phyloP scores from a whole-genome alignment of 2,329 filamentous ascomycete species.

The Diaporthe sp. region DNA sequence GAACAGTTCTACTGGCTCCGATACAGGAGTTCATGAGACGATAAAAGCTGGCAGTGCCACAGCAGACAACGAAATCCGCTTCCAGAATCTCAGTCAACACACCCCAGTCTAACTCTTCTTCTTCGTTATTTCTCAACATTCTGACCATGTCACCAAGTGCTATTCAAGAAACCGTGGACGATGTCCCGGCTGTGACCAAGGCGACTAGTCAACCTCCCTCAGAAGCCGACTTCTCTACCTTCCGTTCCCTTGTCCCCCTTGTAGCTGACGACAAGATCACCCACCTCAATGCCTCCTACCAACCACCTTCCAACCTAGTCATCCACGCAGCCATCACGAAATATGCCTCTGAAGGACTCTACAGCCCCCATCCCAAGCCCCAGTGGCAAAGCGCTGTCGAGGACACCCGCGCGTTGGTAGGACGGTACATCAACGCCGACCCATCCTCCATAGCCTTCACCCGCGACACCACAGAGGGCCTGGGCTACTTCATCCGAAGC shows the following conservation, averaged over 20 bases:
- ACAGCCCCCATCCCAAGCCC: slow-evolving; percentile 45
- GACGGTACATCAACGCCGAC: slow-evolving; percentile 49
- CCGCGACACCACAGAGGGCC: slow-evolving; percentile 52
- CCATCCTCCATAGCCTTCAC: slow-evolving; percentile 48
- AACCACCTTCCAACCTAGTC: slow-evolving; percentile 50
- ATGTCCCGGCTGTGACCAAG: background rate
- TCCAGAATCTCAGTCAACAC: background rate
- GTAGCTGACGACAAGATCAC: slow-evolving; percentile 41
- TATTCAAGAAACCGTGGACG: background rate
- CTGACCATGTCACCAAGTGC: background rate
- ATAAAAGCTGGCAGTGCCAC: slow-evolving; percentile 6
- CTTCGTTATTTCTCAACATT: too few species aligned
- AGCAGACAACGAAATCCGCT: background rate
- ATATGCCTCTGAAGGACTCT: slow-evolving; percentile 47
- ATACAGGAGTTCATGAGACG: background rate
- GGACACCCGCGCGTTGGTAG: slow-evolving; percentile 46
- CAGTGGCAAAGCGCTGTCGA: slow-evolving; percentile 45
- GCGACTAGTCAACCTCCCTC: background rate
- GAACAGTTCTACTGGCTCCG: background rate
- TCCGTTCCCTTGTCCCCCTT: slow-evolving; percentile 45
- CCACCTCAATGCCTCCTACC: slow-evolving; percentile 51
- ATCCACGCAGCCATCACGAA: slow-evolving; percentile 49
- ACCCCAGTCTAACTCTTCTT: background rate
- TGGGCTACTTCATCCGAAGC: slow-evolving; percentile 48
- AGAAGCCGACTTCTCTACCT: slow-evolving; percentile 42